Percentiles rank a stretch among this genome's conserved stretches.
Evolutionary conservation across 768 basidiomycete genomes (phyloP).

Genomic region (Gymnopilus junonius): DNA sequence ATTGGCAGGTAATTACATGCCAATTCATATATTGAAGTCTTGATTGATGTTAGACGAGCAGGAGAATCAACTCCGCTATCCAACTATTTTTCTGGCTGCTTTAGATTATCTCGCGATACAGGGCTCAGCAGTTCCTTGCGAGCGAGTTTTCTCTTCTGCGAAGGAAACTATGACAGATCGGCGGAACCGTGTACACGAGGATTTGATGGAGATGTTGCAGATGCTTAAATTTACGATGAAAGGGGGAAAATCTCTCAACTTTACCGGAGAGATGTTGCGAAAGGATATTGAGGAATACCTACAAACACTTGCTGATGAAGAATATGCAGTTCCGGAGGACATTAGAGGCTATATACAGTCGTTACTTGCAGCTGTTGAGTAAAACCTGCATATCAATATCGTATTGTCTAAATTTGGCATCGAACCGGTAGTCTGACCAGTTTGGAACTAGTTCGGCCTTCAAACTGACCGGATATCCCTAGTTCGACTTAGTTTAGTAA

Average conservation of each 20-base stretch:
- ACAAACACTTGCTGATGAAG: neutral
- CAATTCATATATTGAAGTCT: neutral
- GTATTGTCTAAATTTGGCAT: neutral
- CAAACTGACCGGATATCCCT: neutral
- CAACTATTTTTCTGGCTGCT: constrained; percentile 12
- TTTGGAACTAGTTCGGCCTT: neutral
- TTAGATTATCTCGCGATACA: constrained; percentile 16
- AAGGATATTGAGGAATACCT: constrained; percentile 7
- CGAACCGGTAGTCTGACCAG: neutral
- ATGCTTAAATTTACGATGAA: constrained; percentile 19
- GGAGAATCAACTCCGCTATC: constrained; percentile 14
- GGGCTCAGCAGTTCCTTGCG: constrained; percentile 17
- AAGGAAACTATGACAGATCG: constrained; percentile 17
- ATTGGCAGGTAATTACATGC: constrained; percentile 8
- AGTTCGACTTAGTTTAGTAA: neutral
- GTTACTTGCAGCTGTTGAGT: constrained; percentile 4
- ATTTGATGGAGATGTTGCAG: constrained; percentile 17
- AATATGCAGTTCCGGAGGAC: constrained; percentile 8
- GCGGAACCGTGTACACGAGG: neutral
- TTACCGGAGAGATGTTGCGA: constrained; percentile 2
- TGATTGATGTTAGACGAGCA: neutral
- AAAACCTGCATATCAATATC: neutral
- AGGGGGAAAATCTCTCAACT: constrained; percentile 4
- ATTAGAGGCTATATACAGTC: constrained; percentile 13
- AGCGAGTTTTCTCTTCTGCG: constrained; percentile 20